Base-by-base conservation (phyloP, 2,329 filamentous ascomycete species). In the Trichoderma asperellum region DNA sequence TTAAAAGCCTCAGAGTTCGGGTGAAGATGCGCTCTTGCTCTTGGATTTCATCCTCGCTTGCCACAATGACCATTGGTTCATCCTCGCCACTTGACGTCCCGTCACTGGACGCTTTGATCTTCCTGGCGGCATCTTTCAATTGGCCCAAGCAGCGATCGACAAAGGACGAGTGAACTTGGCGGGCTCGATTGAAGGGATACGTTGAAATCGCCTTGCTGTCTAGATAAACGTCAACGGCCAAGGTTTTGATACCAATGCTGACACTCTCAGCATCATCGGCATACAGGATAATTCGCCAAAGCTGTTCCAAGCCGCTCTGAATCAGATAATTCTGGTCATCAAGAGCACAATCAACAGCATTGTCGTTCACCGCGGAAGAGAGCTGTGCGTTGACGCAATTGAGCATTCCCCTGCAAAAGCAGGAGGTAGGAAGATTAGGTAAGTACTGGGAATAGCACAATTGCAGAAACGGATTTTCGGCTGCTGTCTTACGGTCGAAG, bases 281-380 rank as follows among this genome's bases (percentile, higher is more conserved):
- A 18, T 87, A 89, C 65, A 97, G 81, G 40, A 95, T 88, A 74
- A 97, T 88, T 29, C 89, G 88, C 94, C 94, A 97, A n/a, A 97
- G 82, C 69, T 94, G 86, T 73, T 96, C 91, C 55, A 87, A 83
- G 32, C 81, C 87, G 72, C 79, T 86, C 71, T 83, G 85, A 72
- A 85, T 81, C 34, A 87, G 76, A 12, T 83, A 80, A n/a, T 83
- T 80, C 8, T 84, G 81, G 57, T 87, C 85, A 68, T 87, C 84
- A 27, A 88, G 79, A 24, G 84, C 75, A 60, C 85, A 81, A 27
- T 82, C 82, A 29, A 77, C 75, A 6, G 75, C 73, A 37, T 49
- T 34, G 40, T 84, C 81, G 40, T 83, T 82, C 5, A 88, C 79
- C 49, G 85, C 80, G 5, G 82, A 81, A 35, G 84, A 70, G 16